Evolutionary conservation across 805 yeast species (phyloP).

Genomic region (Candida tibetensis): DNA sequence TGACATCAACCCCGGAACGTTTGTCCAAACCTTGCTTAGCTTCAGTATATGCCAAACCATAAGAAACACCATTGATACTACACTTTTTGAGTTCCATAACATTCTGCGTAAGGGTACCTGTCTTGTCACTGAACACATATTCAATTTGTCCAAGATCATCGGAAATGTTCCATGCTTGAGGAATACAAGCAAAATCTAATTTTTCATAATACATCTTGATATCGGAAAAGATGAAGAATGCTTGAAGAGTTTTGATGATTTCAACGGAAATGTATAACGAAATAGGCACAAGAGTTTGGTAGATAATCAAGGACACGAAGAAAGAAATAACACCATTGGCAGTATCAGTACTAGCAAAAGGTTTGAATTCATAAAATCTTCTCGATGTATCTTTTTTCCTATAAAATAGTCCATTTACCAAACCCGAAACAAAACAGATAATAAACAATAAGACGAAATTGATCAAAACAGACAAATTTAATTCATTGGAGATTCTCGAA

Average conservation of each 20-base stretch:
- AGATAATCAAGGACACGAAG: slow-evolving; percentile 72
- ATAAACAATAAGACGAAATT: slow-evolving; percentile 64
- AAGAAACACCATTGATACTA: slow-evolving; percentile 67
- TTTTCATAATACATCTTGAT: slow-evolving; percentile 64
- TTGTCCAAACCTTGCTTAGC: slow-evolving; percentile 77
- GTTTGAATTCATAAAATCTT: slow-evolving; percentile 64
- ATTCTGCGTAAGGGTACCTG: slow-evolving; percentile 82
- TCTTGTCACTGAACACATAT: slow-evolving; percentile 79
- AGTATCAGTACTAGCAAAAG: slow-evolving; percentile 63
- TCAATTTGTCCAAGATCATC: slow-evolving; percentile 87
- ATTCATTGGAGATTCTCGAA: slow-evolving; percentile 69
- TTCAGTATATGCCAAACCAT: slow-evolving; percentile 81
- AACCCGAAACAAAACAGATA: slow-evolving; percentile 66
- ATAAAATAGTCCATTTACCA: slow-evolving; percentile 69
- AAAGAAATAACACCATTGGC: slow-evolving; percentile 69
- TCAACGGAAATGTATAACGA: slow-evolving; percentile 80
- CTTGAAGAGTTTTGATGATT: slow-evolving; percentile 79
- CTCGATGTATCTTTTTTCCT: slow-evolving; percentile 47
- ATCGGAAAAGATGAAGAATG: slow-evolving; percentile 76
- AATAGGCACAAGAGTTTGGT: slow-evolving; percentile 79
- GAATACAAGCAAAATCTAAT: slow-evolving; percentile 78
- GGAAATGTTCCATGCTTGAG: slow-evolving; percentile 81
- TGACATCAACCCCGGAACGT: slow-evolving; percentile 74
- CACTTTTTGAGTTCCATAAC: slow-evolving; percentile 84
- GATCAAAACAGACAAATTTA: slow-evolving; percentile 65